phyloP scores from a whole-genome alignment of 106 monocot species.

The Acorus calamus region DNA sequence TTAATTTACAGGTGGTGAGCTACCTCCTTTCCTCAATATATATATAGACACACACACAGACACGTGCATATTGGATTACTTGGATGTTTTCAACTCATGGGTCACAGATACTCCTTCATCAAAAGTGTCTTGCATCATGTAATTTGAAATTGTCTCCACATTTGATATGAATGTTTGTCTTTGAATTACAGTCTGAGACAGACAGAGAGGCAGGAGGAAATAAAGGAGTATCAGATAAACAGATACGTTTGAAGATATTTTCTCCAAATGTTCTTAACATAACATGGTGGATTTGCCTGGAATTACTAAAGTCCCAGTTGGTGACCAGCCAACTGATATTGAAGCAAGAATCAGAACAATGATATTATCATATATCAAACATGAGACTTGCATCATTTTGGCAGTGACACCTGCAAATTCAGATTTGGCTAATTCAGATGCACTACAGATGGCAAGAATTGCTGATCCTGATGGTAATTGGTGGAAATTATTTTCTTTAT shows the following conservation, averaged over 20 bases:
- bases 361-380: constrained; percentile 70
- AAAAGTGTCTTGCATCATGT: too few species aligned
- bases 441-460: constrained; percentile 78
- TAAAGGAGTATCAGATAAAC: constrained; percentile 75
- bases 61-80: too few species aligned
- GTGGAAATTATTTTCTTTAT: too few species aligned
- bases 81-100: too few species aligned
- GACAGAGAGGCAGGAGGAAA: constrained; percentile 76
- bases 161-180: neutral
- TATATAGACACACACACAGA: too few species aligned
- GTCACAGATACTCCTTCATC: too few species aligned
- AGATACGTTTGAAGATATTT: constrained; percentile 76
- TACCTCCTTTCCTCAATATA: too few species aligned
- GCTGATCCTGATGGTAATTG: constrained; percentile 80
- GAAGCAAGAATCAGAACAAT: constrained; percentile 66
- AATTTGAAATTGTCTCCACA: too few species aligned
- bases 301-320: constrained; percentile 83
- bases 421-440: constrained; percentile 85
- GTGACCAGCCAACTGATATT: constrained; percentile 79
- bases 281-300: constrained; percentile 87
- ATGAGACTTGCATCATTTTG: constrained; percentile 73
- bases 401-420: constrained; percentile 90
- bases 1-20: too few species aligned
- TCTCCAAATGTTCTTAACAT: constrained; percentile 83
- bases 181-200: constrained; percentile 56